A percentile compares a stretch with the other conserved stretches of the same genome.
These are phyloP conservation scores for Penicillium taxi DNA, from an alignment of 495 filamentous ascomycete genomes.

Conservation along the genomic window DNA sequence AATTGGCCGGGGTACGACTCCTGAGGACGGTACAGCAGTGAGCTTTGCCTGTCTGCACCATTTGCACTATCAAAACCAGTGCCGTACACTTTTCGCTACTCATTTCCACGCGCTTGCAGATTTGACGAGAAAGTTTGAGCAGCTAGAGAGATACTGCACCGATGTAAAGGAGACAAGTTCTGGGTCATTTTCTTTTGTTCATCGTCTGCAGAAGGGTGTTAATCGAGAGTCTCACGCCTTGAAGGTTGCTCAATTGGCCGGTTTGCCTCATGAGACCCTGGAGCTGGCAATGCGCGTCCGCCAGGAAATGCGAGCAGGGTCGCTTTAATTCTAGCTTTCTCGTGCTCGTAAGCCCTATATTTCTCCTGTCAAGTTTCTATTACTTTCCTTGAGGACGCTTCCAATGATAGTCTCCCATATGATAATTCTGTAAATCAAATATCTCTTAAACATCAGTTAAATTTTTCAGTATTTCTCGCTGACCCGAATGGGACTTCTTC, in stretches of 20 bases:
- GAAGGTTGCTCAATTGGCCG: slow-evolving; percentile 84
- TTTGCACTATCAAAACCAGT: slow-evolving; percentile 64
- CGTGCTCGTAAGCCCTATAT: too few relatives aligned
- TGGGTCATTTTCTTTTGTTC: slow-evolving; percentile 74
- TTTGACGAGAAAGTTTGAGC: slow-evolving; percentile 56
- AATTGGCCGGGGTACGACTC: slow-evolving; percentile 87
- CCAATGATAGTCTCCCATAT: too few relatives aligned
- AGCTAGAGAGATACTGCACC: slow-evolving; percentile 77
- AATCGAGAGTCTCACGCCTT: slow-evolving; percentile 84
- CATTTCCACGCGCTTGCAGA: slow-evolving; percentile 86
- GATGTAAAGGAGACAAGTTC: slow-evolving; percentile 65
- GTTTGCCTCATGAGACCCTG: slow-evolving; percentile 55
- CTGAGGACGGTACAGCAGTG: slow-evolving; percentile 81
- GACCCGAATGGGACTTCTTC: too few relatives aligned
- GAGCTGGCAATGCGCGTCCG: slow-evolving; percentile 41
- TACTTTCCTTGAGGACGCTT: too few relatives aligned
- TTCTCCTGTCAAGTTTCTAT: too few relatives aligned
- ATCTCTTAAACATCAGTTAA: too few relatives aligned
- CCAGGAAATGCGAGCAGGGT: slow-evolving; percentile 15
- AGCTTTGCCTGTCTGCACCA: slow-evolving; percentile 83
- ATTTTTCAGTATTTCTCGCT: too few relatives aligned
- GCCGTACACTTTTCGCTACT: slow-evolving; percentile 83
- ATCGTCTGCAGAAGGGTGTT: slow-evolving; percentile 70
- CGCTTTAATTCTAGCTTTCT: too few relatives aligned
- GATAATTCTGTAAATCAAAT: too few relatives aligned